Percentiles rank a stretch among this genome's conserved stretches.
Evolutionary conservation across 78 protist species (phyloP).

Genomic region (Tieghemostelium lacteum): DNA sequence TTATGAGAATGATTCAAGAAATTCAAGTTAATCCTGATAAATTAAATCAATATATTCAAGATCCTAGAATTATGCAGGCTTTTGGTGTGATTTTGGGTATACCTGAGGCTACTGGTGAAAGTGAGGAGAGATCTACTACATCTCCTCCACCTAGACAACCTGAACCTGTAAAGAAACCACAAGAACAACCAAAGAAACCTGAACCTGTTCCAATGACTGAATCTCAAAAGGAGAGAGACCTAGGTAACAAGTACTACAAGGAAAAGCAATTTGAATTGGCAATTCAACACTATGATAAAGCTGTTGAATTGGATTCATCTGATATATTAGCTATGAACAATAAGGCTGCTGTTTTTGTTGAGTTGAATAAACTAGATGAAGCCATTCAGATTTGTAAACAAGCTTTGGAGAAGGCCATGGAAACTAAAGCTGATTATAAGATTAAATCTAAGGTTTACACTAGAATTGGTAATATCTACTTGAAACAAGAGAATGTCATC

Average conservation of each 20-base stretch:
- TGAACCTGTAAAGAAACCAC: constrained; percentile 8
- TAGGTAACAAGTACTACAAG: constrained; percentile 89
- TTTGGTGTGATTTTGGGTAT: constrained; percentile 80
- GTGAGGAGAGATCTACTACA: not conserved
- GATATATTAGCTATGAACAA: constrained; percentile 84
- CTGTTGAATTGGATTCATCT: constrained; percentile 69
- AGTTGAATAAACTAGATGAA: constrained; percentile 60
- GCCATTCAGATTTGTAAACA: constrained; percentile 69
- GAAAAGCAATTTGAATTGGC: constrained; percentile 85
- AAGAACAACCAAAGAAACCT: constrained; percentile 10
- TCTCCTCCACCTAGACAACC: not conserved
- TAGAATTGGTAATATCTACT: constrained; percentile 82
- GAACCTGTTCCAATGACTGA: constrained; percentile 34
- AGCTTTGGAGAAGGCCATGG: constrained; percentile 80
- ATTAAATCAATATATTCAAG: constrained; percentile 26
- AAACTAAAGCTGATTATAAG: constrained; percentile 81
- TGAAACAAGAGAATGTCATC: constrained; percentile 37
- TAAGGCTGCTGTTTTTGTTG: constrained; percentile 88
- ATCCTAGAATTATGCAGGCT: constrained; percentile 50
- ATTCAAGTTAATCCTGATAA: constrained; percentile 13
- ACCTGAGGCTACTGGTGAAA: not conserved
- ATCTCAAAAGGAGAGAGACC: constrained; percentile 81
- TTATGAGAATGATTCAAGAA: constrained; percentile 40
- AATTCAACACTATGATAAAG: constrained; percentile 76
- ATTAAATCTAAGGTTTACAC: constrained; percentile 68